phyloP scores from a whole-genome alignment of 2,329 filamentous ascomycete genomes.

The Fusarium buharicum region DNA sequence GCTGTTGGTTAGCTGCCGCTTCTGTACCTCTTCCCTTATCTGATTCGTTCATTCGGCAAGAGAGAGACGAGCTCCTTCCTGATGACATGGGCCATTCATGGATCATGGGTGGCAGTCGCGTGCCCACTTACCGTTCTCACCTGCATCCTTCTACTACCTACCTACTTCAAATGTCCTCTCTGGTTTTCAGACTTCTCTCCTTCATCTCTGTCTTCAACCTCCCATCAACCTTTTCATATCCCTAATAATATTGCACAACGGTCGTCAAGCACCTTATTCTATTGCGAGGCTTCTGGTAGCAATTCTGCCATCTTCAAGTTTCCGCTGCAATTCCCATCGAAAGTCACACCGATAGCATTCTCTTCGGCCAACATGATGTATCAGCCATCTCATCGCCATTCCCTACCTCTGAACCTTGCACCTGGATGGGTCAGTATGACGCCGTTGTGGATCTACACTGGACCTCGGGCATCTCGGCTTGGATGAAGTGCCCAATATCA shows the following conservation, averaged over 20 bases:
- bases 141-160: not conserved
- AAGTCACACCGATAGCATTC: not conserved
- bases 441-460: constrained; percentile 37
- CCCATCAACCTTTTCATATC: not conserved
- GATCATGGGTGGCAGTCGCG: not conserved
- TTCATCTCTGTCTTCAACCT: not conserved
- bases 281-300: too few relatives aligned
- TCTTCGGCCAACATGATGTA: not conserved
- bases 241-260: not conserved
- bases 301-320: not conserved
- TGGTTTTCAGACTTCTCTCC: not conserved
- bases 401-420: constrained; percentile 25
- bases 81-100: not conserved
- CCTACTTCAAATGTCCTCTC: not conserved
- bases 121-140: constrained; percentile 24
- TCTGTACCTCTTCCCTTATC: not conserved
- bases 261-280: too few relatives aligned
- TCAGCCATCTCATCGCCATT: constrained; percentile 8
- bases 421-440: constrained; percentile 36
- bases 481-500: constrained; percentile 12
- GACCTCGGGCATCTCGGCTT: constrained; percentile 28
- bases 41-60: not conserved
- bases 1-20: constrained; percentile 14
- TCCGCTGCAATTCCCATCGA: not conserved
- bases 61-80: not conserved